These are phyloP conservation scores for Curvularia lunata DNA, from an alignment of 2,329 filamentous ascomycete species.

Conservation along the genomic window DNA sequence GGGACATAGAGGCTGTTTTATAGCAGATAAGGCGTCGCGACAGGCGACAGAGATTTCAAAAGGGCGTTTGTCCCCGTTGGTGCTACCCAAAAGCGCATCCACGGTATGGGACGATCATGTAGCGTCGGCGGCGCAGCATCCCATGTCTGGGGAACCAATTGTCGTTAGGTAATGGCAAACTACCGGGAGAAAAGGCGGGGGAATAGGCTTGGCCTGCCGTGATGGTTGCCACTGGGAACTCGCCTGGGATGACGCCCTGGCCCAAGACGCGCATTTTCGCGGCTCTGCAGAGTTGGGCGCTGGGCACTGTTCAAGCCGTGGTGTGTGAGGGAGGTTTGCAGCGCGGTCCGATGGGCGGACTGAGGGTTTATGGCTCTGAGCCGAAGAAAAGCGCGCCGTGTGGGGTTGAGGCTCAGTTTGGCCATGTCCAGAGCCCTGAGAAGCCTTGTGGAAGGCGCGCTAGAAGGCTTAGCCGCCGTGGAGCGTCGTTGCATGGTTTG, in stretches of 20 bases:
- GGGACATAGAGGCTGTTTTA: conserved; percentile 7
- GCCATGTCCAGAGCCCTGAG: conserved; percentile 11
- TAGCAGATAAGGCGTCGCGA: conserved; percentile 11
- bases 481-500: conserved; percentile 19
- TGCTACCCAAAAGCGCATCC: conserved; percentile 4
- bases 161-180: conserved; percentile 26
- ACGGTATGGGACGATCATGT: conserved; percentile 11
- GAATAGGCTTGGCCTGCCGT: conserved; percentile 9
- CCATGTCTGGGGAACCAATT: conserved; percentile 34
- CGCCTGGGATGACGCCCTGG: conserved; percentile 4
- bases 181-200: conserved; percentile 21
- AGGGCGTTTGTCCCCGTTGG: background rate
- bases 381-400: conserved; percentile 27
- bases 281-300: conserved; percentile 11
- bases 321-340: background rate
- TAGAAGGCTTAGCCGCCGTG: conserved; percentile 14
- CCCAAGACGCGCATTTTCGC: conserved; percentile 18
- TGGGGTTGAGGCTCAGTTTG: conserved; percentile 23
- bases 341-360: conserved; percentile 14
- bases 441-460: conserved; percentile 20
- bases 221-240: conserved; percentile 9
- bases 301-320: conserved; percentile 20
- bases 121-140: conserved; percentile 7
- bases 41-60: conserved; percentile 20
- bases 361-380: conserved; percentile 6